Conservation (phyloP, 768 basidiomycete genomes). For the Suillus placidus region DNA sequence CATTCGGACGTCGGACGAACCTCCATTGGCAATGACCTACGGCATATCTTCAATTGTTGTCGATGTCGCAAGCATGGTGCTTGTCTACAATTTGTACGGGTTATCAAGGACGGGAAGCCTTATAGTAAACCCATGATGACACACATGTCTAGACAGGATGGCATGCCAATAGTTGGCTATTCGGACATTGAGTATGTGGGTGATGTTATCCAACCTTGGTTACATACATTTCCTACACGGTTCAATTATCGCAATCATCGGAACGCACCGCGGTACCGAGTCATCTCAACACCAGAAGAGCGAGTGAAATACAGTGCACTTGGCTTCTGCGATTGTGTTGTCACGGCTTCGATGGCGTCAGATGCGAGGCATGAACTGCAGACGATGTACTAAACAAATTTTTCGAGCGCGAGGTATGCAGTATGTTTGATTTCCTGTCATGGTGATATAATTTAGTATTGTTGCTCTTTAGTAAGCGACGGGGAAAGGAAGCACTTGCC, state of each 20-base stretch:
- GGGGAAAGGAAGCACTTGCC: slow-evolving; percentile 15
- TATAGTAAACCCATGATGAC: too few relatives aligned
- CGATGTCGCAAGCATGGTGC: neutral
- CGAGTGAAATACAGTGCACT: slow-evolving; percentile 69
- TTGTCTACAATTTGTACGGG: neutral
- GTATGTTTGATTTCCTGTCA: slow-evolving; percentile 50
- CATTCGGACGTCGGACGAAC: neutral
- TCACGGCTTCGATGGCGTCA: slow-evolving; percentile 41
- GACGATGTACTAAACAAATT: slow-evolving; percentile 53
- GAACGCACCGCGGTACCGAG: slow-evolving; percentile 33
- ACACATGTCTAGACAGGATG: neutral
- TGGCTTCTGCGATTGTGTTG: slow-evolving; percentile 68
- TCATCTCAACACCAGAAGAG: slow-evolving; percentile 64
- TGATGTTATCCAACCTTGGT: too few relatives aligned
- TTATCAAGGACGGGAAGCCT: neutral
- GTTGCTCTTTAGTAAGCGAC: neutral
- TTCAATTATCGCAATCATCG: neutral
- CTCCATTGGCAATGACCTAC: neutral
- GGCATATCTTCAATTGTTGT: neutral
- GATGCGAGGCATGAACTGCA: slow-evolving; percentile 39
- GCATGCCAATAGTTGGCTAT: too few relatives aligned
- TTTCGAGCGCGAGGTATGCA: slow-evolving; percentile 62
- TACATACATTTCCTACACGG: too few relatives aligned
- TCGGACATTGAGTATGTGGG: too few relatives aligned
- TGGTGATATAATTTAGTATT: slow-evolving; percentile 8